Percentiles rank a stretch among this genome's conserved stretches.
phyloP scores from a whole-genome alignment of 768 basidiomycete genomes.

The Mycena pura region DNA sequence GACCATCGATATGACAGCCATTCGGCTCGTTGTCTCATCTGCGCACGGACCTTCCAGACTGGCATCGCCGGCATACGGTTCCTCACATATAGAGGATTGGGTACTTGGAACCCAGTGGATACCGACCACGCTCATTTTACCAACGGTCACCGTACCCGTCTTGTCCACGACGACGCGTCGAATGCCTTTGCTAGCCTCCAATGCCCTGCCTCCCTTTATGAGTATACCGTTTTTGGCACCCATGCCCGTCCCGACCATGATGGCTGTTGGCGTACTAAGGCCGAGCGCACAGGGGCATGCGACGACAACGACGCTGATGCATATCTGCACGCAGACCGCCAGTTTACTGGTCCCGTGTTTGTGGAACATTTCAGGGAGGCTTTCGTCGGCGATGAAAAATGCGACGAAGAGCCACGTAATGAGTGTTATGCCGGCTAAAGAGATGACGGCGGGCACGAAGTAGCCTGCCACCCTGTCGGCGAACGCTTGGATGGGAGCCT shows the following conservation, averaged over 20 bases:
- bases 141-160: constrained; percentile 95
- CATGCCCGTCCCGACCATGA: constrained; percentile 99
- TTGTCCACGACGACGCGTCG: constrained; percentile 91
- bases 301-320: constrained; percentile 97
- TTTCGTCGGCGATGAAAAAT: constrained; percentile 56
- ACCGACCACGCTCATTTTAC: constrained; percentile 85
- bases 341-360: constrained; percentile 83
- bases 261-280: constrained; percentile 94
- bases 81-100: constrained; percentile 32
- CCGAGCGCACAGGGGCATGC: constrained; percentile 98
- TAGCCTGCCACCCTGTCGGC: constrained; percentile 93
- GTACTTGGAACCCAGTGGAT: constrained; percentile 71
- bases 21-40: constrained; percentile 66
- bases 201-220: constrained; percentile 95
- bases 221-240: constrained; percentile 97
- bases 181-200: constrained; percentile 89
- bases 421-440: constrained; percentile 84
- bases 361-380: constrained; percentile 85
- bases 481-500: constrained; percentile 97
- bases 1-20: constrained; percentile 78
- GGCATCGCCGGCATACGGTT: constrained; percentile 52
- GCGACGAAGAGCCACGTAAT: constrained; percentile 82
- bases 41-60: constrained; percentile 55
- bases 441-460: constrained; percentile 93
- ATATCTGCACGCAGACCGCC: constrained; percentile 93